Evolutionary conservation across 108 stramenopile genomes (phyloP).

Genomic region (Seminavis robusta): DNA sequence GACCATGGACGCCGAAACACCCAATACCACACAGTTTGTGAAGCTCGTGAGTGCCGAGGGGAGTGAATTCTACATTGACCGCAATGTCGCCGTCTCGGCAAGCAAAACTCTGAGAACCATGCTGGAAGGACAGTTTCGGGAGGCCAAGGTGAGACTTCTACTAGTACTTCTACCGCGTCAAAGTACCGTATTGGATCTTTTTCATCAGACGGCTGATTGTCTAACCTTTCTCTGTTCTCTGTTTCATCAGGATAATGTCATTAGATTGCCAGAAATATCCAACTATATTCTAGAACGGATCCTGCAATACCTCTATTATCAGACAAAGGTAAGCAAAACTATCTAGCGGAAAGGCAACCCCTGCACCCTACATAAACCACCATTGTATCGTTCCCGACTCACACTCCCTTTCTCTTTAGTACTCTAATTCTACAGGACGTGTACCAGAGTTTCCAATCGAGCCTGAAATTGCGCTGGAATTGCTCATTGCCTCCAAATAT

Average conservation of each 20-base stretch:
- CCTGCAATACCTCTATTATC: slow-evolving; percentile 79
- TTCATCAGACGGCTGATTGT: too few relatives aligned
- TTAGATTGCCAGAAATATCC: slow-evolving; percentile 78
- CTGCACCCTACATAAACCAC: too few relatives aligned
- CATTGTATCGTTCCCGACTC: too few relatives aligned
- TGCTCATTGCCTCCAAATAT: slow-evolving; percentile 83
- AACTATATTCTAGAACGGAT: slow-evolving; percentile 72
- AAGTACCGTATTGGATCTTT: too few relatives aligned
- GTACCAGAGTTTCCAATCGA: slow-evolving; percentile 85
- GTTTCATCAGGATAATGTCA: slow-evolving; percentile 76
- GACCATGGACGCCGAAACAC: too few relatives aligned
- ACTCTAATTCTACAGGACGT: slow-evolving; percentile 47
- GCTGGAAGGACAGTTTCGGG: slow-evolving; percentile 78
- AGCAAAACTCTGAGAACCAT: slow-evolving; percentile 69
- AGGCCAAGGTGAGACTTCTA: too few relatives aligned
- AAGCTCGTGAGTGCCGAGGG: slow-evolving; percentile 83
- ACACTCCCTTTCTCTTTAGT: too few relatives aligned
- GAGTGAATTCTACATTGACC: slow-evolving; percentile 52
- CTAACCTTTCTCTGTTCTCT: too few relatives aligned
- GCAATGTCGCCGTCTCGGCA: slow-evolving; percentile 32
- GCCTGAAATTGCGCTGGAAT: slow-evolving; percentile 81
- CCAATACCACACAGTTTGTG: too few relatives aligned
- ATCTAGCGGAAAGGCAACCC: too few relatives aligned
- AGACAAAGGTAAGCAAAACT: too few relatives aligned
- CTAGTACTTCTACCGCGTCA: too few relatives aligned